phyloP scores from a whole-genome alignment of 306 rosid species.

The Styphnolobium japonicum region DNA sequence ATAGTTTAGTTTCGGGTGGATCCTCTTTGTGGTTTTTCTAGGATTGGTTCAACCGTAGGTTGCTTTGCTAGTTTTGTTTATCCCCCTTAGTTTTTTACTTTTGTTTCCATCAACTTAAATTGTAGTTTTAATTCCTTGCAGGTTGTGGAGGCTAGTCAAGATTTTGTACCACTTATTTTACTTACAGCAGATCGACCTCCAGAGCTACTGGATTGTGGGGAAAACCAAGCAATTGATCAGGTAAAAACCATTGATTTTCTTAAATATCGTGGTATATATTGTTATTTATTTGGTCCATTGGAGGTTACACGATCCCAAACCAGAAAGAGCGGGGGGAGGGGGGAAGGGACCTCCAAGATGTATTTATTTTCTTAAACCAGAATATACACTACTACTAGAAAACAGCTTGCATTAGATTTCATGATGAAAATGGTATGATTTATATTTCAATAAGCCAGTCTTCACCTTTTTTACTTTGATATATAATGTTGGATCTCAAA shows the following conservation, averaged over 20 bases:
- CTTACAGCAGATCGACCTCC: slow-evolving; percentile 97
- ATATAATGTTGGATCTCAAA: not conserved
- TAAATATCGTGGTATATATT: not conserved
- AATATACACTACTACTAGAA: not conserved
- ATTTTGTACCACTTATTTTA: slow-evolving; percentile 83
- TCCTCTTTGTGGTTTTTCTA: not conserved
- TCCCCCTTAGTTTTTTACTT: slow-evolving; percentile 6
- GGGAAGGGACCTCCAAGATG: not conserved
- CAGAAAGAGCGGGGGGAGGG: not conserved
- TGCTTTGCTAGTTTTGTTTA: not conserved
- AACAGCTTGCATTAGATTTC: not conserved
- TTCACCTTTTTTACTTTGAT: not conserved
- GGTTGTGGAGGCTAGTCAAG: slow-evolving; percentile 98
- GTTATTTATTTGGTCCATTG: not conserved
- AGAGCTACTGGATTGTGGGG: slow-evolving; percentile 81
- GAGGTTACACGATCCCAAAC: not conserved
- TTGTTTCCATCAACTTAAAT: not conserved
- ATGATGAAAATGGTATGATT: not conserved
- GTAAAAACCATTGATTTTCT: slow-evolving; percentile 29
- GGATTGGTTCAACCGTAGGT: not conserved
- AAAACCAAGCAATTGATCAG: slow-evolving; percentile 94
- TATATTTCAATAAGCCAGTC: not conserved
- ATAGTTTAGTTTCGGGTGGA: not conserved
- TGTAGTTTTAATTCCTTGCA: slow-evolving; percentile 30
- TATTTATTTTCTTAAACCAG: not conserved